phyloP scores from a whole-genome alignment of 345 rosid genomes.

The Raphanus raphanistrum region DNA sequence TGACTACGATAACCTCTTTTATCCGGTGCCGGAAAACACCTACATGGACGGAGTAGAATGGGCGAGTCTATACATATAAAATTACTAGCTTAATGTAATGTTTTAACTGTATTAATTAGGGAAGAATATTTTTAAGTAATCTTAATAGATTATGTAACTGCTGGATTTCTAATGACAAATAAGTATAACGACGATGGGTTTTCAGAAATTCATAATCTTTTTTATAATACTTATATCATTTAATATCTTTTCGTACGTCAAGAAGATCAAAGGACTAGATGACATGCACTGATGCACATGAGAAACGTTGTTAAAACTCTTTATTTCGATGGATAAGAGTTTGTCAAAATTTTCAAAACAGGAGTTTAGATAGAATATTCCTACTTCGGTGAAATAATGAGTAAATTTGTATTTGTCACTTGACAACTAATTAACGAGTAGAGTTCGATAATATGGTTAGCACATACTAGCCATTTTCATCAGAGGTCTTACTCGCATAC shows the following conservation, averaged over 20 bases:
- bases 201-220: not conserved
- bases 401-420: not conserved
- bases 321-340: slow-evolving; percentile 26
- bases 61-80: slow-evolving; percentile 35
- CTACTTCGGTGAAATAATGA: slow-evolving; percentile 14
- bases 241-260: not conserved
- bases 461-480: not conserved
- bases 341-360: not conserved
- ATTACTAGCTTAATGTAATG: slow-evolving; percentile 12
- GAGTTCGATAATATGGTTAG: not conserved
- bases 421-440: not conserved
- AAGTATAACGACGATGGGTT: slow-evolving; percentile 16
- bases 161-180: slow-evolving; percentile 13
- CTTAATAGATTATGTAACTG: slow-evolving; percentile 5
- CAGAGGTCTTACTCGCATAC: not conserved
- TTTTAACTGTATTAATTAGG: slow-evolving; percentile 20
- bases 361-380: not conserved
- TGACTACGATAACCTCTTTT: slow-evolving; percentile 40
- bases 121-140: slow-evolving; percentile 13
- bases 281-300: slow-evolving; percentile 15
- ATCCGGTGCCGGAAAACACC: slow-evolving; percentile 44
- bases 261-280: slow-evolving; percentile 11
- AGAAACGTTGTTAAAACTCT: slow-evolving; percentile 8
- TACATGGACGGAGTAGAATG: slow-evolving; percentile 58
- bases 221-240: not conserved